Conservation (phyloP, 345 rosid genomes). For the Rubroshorea leprosula region DNA sequence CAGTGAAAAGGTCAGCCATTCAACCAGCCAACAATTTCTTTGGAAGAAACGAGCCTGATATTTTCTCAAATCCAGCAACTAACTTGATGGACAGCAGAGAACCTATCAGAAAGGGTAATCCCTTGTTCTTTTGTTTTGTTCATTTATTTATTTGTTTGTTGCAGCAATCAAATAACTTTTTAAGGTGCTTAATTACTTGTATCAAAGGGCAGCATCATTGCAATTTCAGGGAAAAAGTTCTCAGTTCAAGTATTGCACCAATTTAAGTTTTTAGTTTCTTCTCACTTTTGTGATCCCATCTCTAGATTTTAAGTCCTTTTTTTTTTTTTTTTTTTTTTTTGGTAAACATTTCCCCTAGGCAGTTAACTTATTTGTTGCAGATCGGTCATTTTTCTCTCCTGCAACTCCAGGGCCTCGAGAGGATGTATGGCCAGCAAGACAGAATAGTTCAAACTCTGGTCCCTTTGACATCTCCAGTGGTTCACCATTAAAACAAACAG, state of each 20-base stretch:
- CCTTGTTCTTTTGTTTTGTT: slow-evolving; percentile 3
- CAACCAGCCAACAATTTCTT: slow-evolving; percentile 72
- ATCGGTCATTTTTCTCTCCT: slow-evolving; percentile 74
- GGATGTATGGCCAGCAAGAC: slow-evolving; percentile 88
- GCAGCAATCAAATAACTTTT: too few species aligned
- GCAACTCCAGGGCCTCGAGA: slow-evolving; percentile 94
- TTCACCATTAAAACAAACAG: slow-evolving; percentile 52
- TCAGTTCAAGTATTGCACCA: too few species aligned
- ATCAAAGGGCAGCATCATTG: too few species aligned
- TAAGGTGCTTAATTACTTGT: too few species aligned
- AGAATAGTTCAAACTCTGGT: slow-evolving; percentile 63
- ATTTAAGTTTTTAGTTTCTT: too few species aligned
- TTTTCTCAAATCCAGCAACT: slow-evolving; percentile 55
- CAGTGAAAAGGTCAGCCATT: slow-evolving; percentile 70
- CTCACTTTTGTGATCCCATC: too few species aligned
- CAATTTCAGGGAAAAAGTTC: too few species aligned
- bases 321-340: slow-evolving; percentile 16
- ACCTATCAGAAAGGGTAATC: slow-evolving; percentile 63
- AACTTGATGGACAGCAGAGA: slow-evolving; percentile 64
- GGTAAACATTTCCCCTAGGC: slow-evolving; percentile 40
- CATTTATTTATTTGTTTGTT: too few species aligned
- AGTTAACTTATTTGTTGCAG: slow-evolving; percentile 84
- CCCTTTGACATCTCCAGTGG: slow-evolving; percentile 58
- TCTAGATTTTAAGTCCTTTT: too few species aligned
- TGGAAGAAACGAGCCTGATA: slow-evolving; percentile 57